A percentile compares a stretch with the other conserved stretches of the same genome.
These are phyloP conservation scores for Plasmodium gallinaceum DNA, from an alignment of 169 alveolate species.

Conservation along the genomic window DNA sequence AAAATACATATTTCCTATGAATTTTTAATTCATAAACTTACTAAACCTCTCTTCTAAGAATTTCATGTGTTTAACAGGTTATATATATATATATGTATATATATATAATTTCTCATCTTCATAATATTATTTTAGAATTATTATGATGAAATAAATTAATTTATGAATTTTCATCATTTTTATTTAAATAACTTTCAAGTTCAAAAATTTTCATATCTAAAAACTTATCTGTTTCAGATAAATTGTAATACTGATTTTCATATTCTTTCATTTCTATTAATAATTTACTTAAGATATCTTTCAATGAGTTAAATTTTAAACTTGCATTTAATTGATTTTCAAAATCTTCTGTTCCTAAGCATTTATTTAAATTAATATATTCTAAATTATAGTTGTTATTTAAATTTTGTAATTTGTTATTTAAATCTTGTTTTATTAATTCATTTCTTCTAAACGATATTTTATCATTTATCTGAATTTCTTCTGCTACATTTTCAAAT, in stretches of 20 bases:
- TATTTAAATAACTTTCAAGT: slow-evolving; percentile 49
- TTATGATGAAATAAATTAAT: no score
- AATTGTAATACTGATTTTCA: slow-evolving; percentile 56
- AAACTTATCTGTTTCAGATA: slow-evolving; percentile 67
- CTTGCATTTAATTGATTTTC: slow-evolving; percentile 67
- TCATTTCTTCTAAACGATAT: slow-evolving; percentile 68
- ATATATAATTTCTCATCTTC: no score
- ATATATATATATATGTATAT: no score
- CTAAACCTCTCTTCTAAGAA: no score
- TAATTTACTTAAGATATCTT: slow-evolving; percentile 62
- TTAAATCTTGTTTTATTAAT: slow-evolving; percentile 71
- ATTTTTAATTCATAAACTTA: no score
- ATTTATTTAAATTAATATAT: slow-evolving; percentile 63
- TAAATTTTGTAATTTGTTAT: slow-evolving; percentile 65
- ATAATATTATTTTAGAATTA: no score
- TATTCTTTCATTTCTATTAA: slow-evolving; percentile 70
- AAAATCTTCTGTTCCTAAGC: slow-evolving; percentile 75
- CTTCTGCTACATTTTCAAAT: slow-evolving; percentile 70
- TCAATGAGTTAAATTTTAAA: slow-evolving; percentile 64
- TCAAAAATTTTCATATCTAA: slow-evolving; percentile 56
- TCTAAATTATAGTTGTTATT: slow-evolving; percentile 61
- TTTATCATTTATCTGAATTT: slow-evolving; percentile 76
- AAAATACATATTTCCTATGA: no score
- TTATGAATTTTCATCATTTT: slow-evolving; percentile 15
- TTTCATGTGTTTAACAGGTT: no score